A percentile compares a stretch with the other conserved stretches of the same genome.
Conservation (phyloP, 768 basidiomycete genomes). For the Pleurotus platypus region DNA sequence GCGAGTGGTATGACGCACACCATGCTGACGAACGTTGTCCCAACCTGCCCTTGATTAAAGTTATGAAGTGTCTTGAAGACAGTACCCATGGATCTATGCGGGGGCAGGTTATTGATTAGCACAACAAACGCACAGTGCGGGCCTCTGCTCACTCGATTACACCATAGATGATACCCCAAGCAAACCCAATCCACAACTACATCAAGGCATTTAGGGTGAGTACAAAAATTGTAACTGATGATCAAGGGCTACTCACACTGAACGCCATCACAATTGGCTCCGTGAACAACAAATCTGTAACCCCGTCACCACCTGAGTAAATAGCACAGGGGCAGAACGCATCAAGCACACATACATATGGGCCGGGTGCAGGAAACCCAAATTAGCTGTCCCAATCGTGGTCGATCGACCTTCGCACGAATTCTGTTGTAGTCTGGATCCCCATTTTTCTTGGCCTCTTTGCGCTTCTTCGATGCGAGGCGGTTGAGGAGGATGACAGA, state of each 20-base stretch:
- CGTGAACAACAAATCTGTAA: conserved; percentile 56
- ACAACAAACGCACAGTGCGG: neutral
- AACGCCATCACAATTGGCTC: conserved; percentile 77
- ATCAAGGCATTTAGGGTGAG: no score
- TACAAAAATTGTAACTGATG: no score
- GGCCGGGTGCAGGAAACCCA: conserved; percentile 70
- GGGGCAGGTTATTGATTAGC: neutral
- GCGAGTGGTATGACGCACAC: conserved; percentile 24
- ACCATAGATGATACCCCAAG: conserved; percentile 72
- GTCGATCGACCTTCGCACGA: conserved; percentile 43
- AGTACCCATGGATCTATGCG: conserved; percentile 40
- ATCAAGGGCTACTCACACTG: conserved; percentile 41
- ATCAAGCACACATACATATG: conserved; percentile 45
- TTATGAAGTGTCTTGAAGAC: conserved; percentile 46
- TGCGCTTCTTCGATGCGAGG: conserved; percentile 59
- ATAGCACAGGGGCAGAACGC: no score
- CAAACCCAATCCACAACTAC: conserved; percentile 70
- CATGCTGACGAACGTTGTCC: conserved; percentile 46
- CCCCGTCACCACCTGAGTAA: no score
- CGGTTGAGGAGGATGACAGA: conserved; percentile 67
- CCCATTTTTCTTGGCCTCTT: conserved; percentile 57
- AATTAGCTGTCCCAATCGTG: conserved; percentile 52
- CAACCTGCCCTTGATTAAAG: conserved; percentile 48
- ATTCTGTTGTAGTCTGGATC: conserved; percentile 40
- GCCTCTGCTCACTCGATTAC: conserved; percentile 41